These are phyloP conservation scores for Malus hybrid DNA, from an alignment of 331 rosid genomes.

Conservation along the genomic window DNA sequence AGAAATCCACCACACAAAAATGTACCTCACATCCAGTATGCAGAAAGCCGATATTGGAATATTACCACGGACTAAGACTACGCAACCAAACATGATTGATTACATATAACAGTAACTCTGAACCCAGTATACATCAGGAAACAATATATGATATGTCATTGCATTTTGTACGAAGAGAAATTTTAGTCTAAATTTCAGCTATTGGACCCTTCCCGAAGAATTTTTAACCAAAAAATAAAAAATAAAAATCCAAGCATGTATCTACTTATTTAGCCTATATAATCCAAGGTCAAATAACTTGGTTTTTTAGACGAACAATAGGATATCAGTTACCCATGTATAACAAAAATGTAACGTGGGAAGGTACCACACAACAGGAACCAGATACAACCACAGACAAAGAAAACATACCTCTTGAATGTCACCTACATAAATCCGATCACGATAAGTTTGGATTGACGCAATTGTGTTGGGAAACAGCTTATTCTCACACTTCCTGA, in stretches of 20 bases:
- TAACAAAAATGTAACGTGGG: neutral
- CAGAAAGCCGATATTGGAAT: neutral
- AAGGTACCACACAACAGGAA: neutral
- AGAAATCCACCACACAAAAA: neutral
- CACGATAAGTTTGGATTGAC: slow-evolving; percentile 84
- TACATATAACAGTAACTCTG: neutral
- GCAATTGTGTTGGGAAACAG: slow-evolving; percentile 78
- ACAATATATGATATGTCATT: neutral
- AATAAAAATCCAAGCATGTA: neutral
- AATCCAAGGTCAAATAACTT: neutral
- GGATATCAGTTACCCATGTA: neutral
- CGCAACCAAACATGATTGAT: neutral
- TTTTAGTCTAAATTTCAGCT: neutral
- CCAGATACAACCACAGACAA: neutral
- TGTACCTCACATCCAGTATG: neutral
- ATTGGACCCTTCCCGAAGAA: neutral
- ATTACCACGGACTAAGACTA: neutral
- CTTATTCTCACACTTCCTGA: slow-evolving; percentile 92
- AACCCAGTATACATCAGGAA: neutral
- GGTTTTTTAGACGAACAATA: neutral
- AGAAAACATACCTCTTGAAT: slow-evolving; percentile 69
- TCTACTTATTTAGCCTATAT: neutral
- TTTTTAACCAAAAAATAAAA: neutral
- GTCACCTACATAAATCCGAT: slow-evolving; percentile 88
- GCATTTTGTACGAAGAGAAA: neutral